Evolutionary conservation across 225 moss, liverwort and hornwort species (phyloP).

Genomic region (Ulota crispa): DNA sequence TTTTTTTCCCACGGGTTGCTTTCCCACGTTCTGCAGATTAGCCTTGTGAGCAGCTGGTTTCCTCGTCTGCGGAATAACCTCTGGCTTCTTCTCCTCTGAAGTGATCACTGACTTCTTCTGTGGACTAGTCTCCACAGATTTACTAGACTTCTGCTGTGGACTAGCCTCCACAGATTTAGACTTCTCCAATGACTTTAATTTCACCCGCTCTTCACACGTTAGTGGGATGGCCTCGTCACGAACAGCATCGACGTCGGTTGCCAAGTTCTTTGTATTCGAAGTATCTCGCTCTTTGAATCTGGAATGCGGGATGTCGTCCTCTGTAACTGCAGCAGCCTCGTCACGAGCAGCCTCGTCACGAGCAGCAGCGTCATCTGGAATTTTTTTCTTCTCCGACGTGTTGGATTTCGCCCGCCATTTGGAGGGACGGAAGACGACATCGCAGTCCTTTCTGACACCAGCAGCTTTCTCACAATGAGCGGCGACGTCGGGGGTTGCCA

Average conservation of each 20-base stretch:
- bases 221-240: background rate
- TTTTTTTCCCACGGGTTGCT: background rate
- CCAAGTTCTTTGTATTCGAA: background rate
- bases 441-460: background rate
- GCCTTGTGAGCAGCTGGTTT: background rate
- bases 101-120: background rate
- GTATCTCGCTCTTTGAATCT: background rate
- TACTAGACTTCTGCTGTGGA: slow-evolving; percentile 24
- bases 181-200: slow-evolving; percentile 31
- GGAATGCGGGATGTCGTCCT: background rate
- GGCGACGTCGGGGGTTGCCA: background rate
- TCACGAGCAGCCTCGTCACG: background rate
- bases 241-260: background rate
- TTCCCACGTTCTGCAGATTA: slow-evolving; percentile 16
- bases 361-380: background rate
- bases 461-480: background rate
- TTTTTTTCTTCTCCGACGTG: background rate
- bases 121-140: no score
- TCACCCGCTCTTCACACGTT: slow-evolving; percentile 31
- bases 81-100: background rate
- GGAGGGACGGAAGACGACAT: background rate
- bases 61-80: background rate
- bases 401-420: slow-evolving; percentile 6
- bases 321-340: background rate
- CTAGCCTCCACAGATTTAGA: slow-evolving; percentile 4